Conservation (phyloP, 83 land plant genomes). For the Thuja plicata region DNA sequence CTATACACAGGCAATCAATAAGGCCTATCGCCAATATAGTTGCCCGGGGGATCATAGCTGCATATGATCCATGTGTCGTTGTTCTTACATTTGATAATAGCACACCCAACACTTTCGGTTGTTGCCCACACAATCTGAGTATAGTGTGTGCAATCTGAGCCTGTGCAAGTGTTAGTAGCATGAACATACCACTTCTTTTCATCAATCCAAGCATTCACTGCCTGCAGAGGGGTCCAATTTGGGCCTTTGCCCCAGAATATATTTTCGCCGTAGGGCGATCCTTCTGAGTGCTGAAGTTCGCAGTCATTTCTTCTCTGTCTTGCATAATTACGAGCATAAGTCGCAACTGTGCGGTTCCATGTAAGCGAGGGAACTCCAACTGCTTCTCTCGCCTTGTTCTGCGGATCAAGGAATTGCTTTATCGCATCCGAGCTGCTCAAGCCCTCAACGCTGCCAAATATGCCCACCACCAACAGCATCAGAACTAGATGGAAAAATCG, state of each 20-base stretch:
- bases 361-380: constrained; percentile 31
- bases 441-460: not conserved
- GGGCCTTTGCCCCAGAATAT: too few relatives aligned
- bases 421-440: not conserved
- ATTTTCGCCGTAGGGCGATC: constrained; percentile 66
- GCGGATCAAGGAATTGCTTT: constrained; percentile 9
- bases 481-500: not conserved
- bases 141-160: too few relatives aligned
- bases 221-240: too few relatives aligned
- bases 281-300: constrained; percentile 48
- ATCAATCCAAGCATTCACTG: too few relatives aligned
- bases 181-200: too few relatives aligned
- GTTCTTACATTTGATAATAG: constrained; percentile 32
- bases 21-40: constrained; percentile 57
- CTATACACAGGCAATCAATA: constrained; percentile 18
- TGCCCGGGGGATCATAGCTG: constrained; percentile 75
- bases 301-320: constrained; percentile 38
- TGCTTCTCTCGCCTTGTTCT: constrained; percentile 27
- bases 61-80: constrained; percentile 58
- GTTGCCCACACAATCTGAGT: constrained; percentile 62
- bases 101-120: constrained; percentile 49
- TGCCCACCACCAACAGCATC: too few relatives aligned
- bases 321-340: constrained; percentile 35
- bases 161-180: too few relatives aligned
- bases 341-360: constrained; percentile 23